phyloP scores from a whole-genome alignment of 805 yeast species.

The Hyphopichia homilentoma region DNA sequence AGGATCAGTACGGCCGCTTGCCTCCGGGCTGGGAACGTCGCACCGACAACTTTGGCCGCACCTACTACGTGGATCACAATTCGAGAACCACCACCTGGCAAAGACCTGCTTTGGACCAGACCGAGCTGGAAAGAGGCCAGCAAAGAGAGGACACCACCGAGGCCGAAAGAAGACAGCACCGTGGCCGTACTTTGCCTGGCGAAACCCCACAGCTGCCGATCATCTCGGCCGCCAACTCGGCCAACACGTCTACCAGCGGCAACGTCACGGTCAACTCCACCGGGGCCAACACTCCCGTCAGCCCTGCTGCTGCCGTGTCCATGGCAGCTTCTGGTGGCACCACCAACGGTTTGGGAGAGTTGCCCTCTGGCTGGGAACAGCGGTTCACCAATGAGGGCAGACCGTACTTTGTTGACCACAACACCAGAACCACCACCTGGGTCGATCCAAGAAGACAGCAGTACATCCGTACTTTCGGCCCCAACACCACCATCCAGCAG shows the following conservation, averaged over 20 bases:
- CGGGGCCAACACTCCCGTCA: constrained; percentile 49
- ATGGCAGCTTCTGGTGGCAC: constrained; percentile 82
- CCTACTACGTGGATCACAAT: constrained; percentile 97
- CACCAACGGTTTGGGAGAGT: constrained; percentile 92
- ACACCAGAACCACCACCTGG: constrained; percentile 99
- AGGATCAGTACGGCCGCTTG: constrained; percentile 92
- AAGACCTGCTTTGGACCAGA: constrained; percentile 81
- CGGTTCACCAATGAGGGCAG: constrained; percentile 97
- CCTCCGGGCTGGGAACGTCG: constrained; percentile 99
- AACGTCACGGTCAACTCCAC: constrained; percentile 45
- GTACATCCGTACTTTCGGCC: constrained; percentile 91
- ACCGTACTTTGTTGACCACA: constrained; percentile 97
- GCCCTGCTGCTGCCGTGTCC: constrained; percentile 63
- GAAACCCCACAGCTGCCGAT: constrained; percentile 34
- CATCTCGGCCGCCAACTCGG: constrained; percentile 19
- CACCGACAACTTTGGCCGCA: constrained; percentile 95
- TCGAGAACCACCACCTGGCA: constrained; percentile 99
- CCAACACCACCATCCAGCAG: constrained; percentile 89
- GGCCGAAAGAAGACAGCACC: constrained; percentile 85
- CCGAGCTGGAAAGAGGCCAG: constrained; percentile 64
- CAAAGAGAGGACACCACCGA: constrained; percentile 71
- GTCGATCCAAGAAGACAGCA: constrained; percentile 99
- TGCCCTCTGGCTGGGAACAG: constrained; percentile 99
- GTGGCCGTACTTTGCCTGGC: constrained; percentile 86
- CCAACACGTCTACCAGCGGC: constrained; percentile 28